Conservation (phyloP, 768 basidiomycete species). For the Mycena vulgaris region DNA sequence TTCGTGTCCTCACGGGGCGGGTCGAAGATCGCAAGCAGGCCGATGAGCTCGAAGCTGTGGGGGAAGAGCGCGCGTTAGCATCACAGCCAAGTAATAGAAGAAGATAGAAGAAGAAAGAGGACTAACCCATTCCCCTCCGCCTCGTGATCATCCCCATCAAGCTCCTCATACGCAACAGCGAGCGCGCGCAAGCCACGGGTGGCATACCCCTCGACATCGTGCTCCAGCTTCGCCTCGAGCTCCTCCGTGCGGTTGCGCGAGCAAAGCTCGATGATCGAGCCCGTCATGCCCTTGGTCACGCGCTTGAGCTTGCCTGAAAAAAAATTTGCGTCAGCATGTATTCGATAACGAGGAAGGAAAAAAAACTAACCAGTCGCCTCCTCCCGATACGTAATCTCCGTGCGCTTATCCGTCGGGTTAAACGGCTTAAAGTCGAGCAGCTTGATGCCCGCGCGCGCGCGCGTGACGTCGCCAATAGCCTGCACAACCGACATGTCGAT, state of each 20-base stretch:
- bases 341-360: not conserved
- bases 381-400: slow-evolving; percentile 98
- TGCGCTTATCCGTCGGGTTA: slow-evolving; percentile 99
- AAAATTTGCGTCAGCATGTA: not conserved
- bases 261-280: slow-evolving; percentile 98
- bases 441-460: slow-evolving; percentile 93
- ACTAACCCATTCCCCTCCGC: slow-evolving; percentile 97
- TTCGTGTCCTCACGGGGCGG: slow-evolving; percentile 99
- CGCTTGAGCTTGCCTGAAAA: slow-evolving; percentile 87
- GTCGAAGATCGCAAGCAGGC: slow-evolving; percentile 97
- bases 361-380: slow-evolving; percentile 73
- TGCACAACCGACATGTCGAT: slow-evolving; percentile 91
- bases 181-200: slow-evolving; percentile 97
- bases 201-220: slow-evolving; percentile 97
- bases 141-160: slow-evolving; percentile 86
- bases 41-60: slow-evolving; percentile 98
- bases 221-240: slow-evolving; percentile 91
- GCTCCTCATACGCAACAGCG: slow-evolving; percentile 95
- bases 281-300: slow-evolving; percentile 99
- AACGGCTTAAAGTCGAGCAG: slow-evolving; percentile 99
- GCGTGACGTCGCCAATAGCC: slow-evolving; percentile 78
- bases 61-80: slow-evolving; percentile 95
- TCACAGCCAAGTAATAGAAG: slow-evolving; percentile 94
- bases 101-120: slow-evolving; percentile 64
- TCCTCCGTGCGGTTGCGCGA: slow-evolving; percentile 97